Percentiles rank a stretch among this genome's conserved stretches.
These are phyloP conservation scores for Plasmodium vivax DNA, from an alignment of 169 alveolate species.

Conservation along the genomic window DNA sequence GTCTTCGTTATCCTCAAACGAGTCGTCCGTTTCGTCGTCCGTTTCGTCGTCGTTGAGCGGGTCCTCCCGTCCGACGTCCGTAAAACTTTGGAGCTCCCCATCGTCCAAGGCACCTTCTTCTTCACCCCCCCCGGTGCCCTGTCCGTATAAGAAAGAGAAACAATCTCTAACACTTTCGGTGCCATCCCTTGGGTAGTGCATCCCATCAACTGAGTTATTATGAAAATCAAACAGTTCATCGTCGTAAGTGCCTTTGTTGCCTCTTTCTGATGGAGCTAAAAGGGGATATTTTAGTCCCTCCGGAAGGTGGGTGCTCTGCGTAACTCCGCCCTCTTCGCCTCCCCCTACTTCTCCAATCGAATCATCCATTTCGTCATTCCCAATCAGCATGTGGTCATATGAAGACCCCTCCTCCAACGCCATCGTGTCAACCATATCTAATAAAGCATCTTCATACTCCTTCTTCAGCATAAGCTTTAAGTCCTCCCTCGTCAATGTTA, in stretches of 20 bases:
- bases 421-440: slow-evolving; percentile 52
- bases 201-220: neutral
- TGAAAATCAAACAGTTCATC: neutral
- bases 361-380: neutral
- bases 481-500: slow-evolving; percentile 64
- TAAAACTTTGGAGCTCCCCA: neutral
- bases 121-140: neutral
- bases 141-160: neutral
- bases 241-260: neutral
- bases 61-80: neutral
- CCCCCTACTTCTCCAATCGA: neutral
- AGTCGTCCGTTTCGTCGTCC: slow-evolving; percentile 49
- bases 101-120: neutral
- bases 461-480: slow-evolving; percentile 38
- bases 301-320: neutral
- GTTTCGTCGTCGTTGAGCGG: neutral
- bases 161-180: neutral
- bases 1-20: slow-evolving; percentile 51
- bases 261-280: neutral
- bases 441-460: slow-evolving; percentile 53
- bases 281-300: neutral
- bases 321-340: neutral
- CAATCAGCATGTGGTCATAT: slow-evolving; percentile 26
- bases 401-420: slow-evolving; percentile 27
- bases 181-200: slow-evolving; percentile 3